Conservation (phyloP, 768 basidiomycete genomes). For the Rickenella mellea region DNA sequence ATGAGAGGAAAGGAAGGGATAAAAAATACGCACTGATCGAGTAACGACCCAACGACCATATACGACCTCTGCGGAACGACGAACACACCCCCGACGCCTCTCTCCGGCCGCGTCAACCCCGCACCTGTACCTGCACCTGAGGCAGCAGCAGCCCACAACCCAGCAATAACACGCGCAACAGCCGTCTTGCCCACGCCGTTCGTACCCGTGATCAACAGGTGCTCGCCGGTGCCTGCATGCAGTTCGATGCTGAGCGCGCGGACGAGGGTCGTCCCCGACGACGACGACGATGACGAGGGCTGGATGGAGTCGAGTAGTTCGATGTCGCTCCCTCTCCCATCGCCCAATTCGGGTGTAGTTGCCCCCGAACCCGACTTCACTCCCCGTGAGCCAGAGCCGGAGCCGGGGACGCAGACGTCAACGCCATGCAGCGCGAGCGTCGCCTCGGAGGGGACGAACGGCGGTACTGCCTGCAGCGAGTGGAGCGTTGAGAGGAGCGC, state of each 20-base stretch:
- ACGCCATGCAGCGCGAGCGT: conserved; percentile 58
- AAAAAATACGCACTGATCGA: conserved; percentile 58
- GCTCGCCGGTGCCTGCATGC: conserved; percentile 51
- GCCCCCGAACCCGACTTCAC: not conserved
- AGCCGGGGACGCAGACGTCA: conserved; percentile 55
- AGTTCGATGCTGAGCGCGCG: conserved; percentile 58
- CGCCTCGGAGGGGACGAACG: conserved; percentile 24
- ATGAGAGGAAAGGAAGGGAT: not conserved
- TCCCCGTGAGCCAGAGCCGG: not conserved
- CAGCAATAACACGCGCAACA: conserved; percentile 80
- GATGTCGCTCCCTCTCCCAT: not conserved
- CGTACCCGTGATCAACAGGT: conserved; percentile 87
- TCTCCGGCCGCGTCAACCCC: conserved; percentile 26
- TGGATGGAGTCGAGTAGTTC: too few relatives aligned
- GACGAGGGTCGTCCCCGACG: conserved; percentile 34
- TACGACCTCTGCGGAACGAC: conserved; percentile 91
- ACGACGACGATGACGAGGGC: too few relatives aligned
- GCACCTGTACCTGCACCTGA: conserved; percentile 10
- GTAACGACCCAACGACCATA: conserved; percentile 76
- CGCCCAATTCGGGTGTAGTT: not conserved
- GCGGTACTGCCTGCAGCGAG: conserved; percentile 48
- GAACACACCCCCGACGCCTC: conserved; percentile 50
- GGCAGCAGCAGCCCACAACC: conserved; percentile 69
- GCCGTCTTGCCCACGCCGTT: conserved; percentile 91
- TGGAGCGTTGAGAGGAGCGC: conserved; percentile 81